Evolutionary conservation across 2,329 filamentous ascomycete species (phyloP).

Genomic region (Beauveria bassiana): DNA sequence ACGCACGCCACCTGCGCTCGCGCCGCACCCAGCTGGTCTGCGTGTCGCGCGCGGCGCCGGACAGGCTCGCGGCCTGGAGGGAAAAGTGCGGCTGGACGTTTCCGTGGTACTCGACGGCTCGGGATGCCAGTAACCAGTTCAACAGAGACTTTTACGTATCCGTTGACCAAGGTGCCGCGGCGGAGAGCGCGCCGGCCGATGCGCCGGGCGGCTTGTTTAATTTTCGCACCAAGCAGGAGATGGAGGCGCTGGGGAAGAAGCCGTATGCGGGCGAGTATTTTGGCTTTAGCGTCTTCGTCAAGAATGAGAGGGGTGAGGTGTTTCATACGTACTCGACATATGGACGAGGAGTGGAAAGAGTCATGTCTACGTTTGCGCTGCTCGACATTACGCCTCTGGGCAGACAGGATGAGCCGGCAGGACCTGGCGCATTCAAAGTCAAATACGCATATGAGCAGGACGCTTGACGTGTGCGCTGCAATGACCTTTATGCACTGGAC

Average conservation of each 20-base stretch:
- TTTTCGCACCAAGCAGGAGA: conserved; percentile 20
- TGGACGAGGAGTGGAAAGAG: conserved; percentile 23
- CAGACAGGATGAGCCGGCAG: conserved; percentile 20
- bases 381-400: conserved; percentile 29
- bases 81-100: conserved; percentile 32
- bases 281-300: conserved; percentile 30
- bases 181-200: conserved; percentile 13
- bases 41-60: conserved; percentile 30
- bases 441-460: conserved; percentile 18
- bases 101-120: conserved; percentile 29
- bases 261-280: conserved; percentile 26
- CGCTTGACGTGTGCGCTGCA: not conserved
- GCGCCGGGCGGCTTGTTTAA: conserved; percentile 20
- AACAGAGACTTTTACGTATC: conserved; percentile 33
- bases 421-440: conserved; percentile 21
- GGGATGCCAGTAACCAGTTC: conserved; percentile 24
- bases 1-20: conserved; percentile 27
- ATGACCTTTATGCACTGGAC: too few species aligned
- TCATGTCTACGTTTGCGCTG: conserved; percentile 24
- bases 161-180: conserved; percentile 16
- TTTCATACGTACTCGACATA: conserved; percentile 32
- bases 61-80: conserved; percentile 29
- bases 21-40: conserved; percentile 31
- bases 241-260: conserved; percentile 20
- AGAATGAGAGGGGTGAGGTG: conserved; percentile 18